phyloP scores from a whole-genome alignment of 164 flowering plant genomes.

The Magnolia officinalis region DNA sequence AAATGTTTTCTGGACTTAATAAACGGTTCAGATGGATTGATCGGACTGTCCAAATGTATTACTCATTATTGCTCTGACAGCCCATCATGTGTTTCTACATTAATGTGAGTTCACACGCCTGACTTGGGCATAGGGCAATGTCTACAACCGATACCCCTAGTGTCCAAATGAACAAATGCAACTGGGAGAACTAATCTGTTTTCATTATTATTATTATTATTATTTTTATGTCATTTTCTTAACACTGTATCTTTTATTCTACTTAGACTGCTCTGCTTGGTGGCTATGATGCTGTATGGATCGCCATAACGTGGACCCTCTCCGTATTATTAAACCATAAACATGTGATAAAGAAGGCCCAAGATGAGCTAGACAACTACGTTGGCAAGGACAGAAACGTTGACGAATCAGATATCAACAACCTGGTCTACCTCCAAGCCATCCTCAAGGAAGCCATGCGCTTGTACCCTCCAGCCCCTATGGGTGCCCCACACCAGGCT shows the following conservation, averaged over 20 bases:
- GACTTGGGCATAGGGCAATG: too few species aligned
- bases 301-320: constrained; percentile 6
- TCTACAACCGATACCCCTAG: too few species aligned
- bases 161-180: too few species aligned
- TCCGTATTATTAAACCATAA: neutral
- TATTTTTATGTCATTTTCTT: too few species aligned
- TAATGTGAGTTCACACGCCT: too few species aligned
- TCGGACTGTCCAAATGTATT: too few species aligned
- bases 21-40: too few species aligned
- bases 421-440: constrained; percentile 8
- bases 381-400: constrained; percentile 3
- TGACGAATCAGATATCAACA: neutral
- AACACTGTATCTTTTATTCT: neutral
- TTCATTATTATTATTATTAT: too few species aligned
- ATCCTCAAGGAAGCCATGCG: constrained; percentile 4
- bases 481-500: constrained; percentile 10
- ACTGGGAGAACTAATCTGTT: too few species aligned
- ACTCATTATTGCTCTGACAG: too few species aligned
- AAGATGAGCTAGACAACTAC: neutral
- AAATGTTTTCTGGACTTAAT: too few species aligned
- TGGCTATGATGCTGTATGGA: neutral
- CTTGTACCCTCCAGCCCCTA: constrained; percentile 7
- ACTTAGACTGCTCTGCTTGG: neutral
- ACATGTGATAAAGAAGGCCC: neutral
- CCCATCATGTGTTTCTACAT: too few species aligned